Evolutionary conservation across 345 rosid genomes (phyloP).

Genomic region (Raphanus sativus): DNA sequence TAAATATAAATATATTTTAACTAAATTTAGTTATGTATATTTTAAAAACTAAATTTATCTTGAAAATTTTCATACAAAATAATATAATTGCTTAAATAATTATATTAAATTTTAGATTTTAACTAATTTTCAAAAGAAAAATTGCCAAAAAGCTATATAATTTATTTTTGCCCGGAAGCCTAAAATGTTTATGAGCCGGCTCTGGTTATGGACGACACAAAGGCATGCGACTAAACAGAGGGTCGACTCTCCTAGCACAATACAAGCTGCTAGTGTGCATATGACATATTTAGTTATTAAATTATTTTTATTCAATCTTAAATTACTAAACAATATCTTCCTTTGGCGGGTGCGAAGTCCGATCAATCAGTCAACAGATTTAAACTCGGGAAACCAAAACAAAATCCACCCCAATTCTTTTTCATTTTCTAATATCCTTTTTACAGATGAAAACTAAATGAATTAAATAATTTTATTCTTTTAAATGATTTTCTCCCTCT

Average conservation of each 20-base stretch:
- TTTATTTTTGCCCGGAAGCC: too few species aligned
- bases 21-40: too few species aligned
- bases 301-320: constrained; percentile 3
- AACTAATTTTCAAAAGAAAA: too few species aligned
- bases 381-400: constrained; percentile 75
- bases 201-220: constrained; percentile 30
- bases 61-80: too few species aligned
- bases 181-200: too few species aligned
- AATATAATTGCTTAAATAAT: too few species aligned
- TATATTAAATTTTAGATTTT: too few species aligned
- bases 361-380: constrained; percentile 66
- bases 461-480: not conserved
- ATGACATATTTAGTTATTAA: constrained; percentile 22
- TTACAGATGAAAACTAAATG: not conserved
- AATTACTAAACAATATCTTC: constrained; percentile 11
- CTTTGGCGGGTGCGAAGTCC: constrained; percentile 75
- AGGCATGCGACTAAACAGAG: constrained; percentile 28
- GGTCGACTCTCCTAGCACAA: constrained; percentile 29
- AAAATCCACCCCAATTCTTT: constrained; percentile 36
- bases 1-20: too few species aligned
- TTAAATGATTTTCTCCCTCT: not conserved
- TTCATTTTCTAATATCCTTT: not conserved
- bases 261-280: constrained; percentile 35
- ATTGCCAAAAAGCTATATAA: too few species aligned
- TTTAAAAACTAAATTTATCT: too few species aligned